phyloP scores from a whole-genome alignment of 148 eudicot species.

The Persicaria tinctoria region DNA sequence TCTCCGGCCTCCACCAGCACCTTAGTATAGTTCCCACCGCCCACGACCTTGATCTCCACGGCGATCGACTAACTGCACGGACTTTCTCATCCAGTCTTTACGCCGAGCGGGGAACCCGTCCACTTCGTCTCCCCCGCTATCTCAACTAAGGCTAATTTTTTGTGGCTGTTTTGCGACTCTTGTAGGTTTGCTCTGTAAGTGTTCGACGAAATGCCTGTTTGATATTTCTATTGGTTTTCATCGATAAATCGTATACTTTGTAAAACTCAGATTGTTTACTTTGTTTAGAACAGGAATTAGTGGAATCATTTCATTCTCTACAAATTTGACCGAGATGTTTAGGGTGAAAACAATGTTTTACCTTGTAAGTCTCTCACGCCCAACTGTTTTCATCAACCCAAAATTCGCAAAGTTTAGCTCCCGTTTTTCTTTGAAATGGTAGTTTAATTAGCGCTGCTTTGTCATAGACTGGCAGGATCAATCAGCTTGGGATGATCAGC shows the following conservation, averaged over 20 bases:
- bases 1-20: background rate
- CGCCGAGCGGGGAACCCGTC: background rate
- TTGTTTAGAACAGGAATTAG: background rate
- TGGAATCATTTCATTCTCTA: background rate
- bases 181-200: background rate
- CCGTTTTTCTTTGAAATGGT: background rate
- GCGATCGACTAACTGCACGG: background rate
- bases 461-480: conserved; percentile 10
- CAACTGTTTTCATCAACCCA: background rate
- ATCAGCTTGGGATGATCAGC: background rate
- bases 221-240: background rate
- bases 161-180: background rate
- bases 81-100: background rate
- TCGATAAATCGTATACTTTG: background rate
- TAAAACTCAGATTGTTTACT: background rate
- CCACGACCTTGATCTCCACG: background rate
- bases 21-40: background rate
- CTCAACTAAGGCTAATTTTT: background rate
- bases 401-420: background rate
- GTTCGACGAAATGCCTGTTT: conserved; percentile 7
- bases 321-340: conserved; percentile 5
- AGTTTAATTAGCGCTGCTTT: background rate
- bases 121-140: conserved; percentile 2
- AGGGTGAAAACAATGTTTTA: conserved; percentile 5
- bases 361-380: conserved; percentile 4